phyloP scores from a whole-genome alignment of 352 stramenopile species.

The Pythium brassicae region DNA sequence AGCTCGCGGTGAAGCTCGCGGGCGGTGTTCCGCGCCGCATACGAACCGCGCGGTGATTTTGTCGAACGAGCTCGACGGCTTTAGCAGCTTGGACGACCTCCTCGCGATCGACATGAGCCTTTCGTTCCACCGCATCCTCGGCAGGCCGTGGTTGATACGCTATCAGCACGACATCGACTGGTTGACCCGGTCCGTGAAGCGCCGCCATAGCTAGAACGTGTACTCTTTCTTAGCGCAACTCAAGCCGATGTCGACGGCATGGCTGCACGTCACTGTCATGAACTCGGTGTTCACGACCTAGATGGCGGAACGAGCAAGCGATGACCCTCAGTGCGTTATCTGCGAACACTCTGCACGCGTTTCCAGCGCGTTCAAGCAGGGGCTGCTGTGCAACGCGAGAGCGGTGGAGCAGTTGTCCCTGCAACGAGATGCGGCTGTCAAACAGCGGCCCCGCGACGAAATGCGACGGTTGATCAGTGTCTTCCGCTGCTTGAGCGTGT shows the following conservation, averaged over 20 bases:
- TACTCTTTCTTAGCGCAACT: constrained; percentile 3
- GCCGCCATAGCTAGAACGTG: constrained; percentile 9
- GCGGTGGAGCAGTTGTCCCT: constrained; percentile 13
- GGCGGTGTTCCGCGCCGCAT: too few species aligned
- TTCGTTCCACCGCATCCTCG: too few species aligned
- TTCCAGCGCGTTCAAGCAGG: not conserved
- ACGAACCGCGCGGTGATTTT: too few species aligned
- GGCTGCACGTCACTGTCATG: constrained; percentile 15
- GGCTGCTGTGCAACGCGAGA: not conserved
- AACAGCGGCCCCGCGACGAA: not conserved
- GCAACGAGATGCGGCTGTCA: not conserved
- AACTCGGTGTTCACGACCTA: constrained; percentile 6
- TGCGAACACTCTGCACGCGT: not conserved
- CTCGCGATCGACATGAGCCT: too few species aligned
- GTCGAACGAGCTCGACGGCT: too few species aligned
- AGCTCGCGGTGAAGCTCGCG: too few species aligned
- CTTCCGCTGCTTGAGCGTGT: too few species aligned
- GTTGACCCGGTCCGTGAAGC: constrained; percentile 10
- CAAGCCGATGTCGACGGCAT: not conserved
- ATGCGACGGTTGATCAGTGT: too few species aligned
- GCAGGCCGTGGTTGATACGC: too few species aligned
- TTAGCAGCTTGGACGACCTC: too few species aligned
- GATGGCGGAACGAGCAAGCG: not conserved
- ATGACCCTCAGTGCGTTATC: not conserved
- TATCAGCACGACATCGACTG: not conserved